Base-by-base conservation (phyloP, 257 asterid genomes). In the Jacaranda mimosifolia region DNA sequence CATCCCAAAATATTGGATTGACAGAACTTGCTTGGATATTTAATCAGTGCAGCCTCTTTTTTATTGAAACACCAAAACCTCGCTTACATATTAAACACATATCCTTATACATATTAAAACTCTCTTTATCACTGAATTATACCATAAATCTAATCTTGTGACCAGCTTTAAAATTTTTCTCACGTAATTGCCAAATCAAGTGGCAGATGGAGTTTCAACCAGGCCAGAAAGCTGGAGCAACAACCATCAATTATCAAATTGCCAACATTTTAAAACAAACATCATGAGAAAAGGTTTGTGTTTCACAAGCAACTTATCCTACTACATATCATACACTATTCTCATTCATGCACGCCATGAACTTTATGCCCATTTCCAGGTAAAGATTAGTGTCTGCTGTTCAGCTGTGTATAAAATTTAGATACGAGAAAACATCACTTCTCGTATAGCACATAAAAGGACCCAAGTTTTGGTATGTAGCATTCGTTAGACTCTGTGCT, bases 1-100 rank as follows among this genome's bases (percentile, higher is more conserved):
- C 73, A 71, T 63, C 62, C 5, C 21, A 64, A 78, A 66, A 55
- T 78, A 66, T 68, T 32, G n/a, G 5, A 35, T 10, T 59, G 14
- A 36, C 32, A 36, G 51, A 46, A 43, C 45, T 48, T 57, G 51
- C 21, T 57, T 19, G 46, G 62, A 65, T 72, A 38, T 35, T 73
- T 67, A 69, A 78, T 78, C 67, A 53, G 69, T 35, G 7, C 18
- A 64, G 48, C 12, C 63, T 26, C 14, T 2, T 6, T 17, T 18
- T 1, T 1, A 18, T 19, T 1, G 11, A 19, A 57, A 57, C 38
- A 68, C 17, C 19, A 60, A 46, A 51, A 17, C 68, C 14, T 32
- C 53, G 14, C 49, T 63, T 38, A 76, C 11, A 2, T 3, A 18
- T 9, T 35, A 19, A 21, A 15, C 46, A 46, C 14, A 68, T 9